Evolutionary conservation across 2,329 filamentous ascomycete genomes (phyloP), one percentile per base, ranked within the genome.

Genomic region (Phyllosticta citrichinensis): DNA sequence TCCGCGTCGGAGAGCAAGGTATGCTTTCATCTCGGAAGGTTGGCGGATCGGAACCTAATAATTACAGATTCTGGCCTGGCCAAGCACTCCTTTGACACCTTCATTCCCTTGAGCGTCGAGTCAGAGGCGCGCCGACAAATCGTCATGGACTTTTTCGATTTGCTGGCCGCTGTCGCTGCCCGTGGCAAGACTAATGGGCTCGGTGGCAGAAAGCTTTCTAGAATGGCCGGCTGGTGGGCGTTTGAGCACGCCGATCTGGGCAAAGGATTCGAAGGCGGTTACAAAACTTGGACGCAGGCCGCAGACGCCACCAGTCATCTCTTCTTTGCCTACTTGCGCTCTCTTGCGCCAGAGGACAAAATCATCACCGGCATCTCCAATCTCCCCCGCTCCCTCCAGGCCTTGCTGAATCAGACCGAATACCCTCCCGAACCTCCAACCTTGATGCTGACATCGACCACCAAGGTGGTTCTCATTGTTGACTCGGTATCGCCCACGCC

Each of bases 191-290:
- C 80, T 60, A 99, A 99, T 72, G 94, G 94, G 52, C 84, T 99
- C 64, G 90, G 91, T 63, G 94, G 94, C 25, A 86, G 92, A 65
- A 97, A 97, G 74, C 82, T 99, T 60, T 97, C 94, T 10, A 85
- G 94, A 66, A 90, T 96, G 82, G 94, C 93, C 51, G 91, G 92
- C 54, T 99, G 94, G 94, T 99, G 94, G 94, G 91, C 93, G 0
- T 99, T 99, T 72, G 93, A 97, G 69, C 90, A 95, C 66, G 83
- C 81, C 55, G 92, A 97, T 71, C 86, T 86, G 6, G 89, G 88
- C 52, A 93, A 88, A 71, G 94, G 94, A 17, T 99, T 99, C 68
- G 94, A 97, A 66, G 90, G 90, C 51, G 92, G 93, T 60, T 99
- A 99, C 75, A 89, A 88, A 70, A 84, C 85, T 53, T 99, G 94